Evolutionary conservation across 495 filamentous ascomycete genomes (phyloP).

Genomic region (Aspergillus hancockii): DNA sequence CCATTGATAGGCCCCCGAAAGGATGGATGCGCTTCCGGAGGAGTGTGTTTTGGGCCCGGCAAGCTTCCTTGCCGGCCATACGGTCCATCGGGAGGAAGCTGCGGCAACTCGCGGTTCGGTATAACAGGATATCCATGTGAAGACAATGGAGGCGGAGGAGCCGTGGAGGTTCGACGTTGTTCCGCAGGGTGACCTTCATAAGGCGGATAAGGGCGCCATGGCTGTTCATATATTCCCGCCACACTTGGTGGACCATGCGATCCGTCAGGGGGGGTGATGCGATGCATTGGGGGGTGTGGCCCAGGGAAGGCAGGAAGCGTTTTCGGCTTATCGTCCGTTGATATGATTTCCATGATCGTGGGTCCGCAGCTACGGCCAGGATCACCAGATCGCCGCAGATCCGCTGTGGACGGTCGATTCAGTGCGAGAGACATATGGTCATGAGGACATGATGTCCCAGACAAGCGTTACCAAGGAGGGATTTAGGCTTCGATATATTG

Average conservation of each 20-base stretch:
- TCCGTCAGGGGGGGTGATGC: constrained; percentile 35
- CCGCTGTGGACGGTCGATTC: constrained; percentile 17
- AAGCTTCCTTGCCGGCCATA: constrained; percentile 39
- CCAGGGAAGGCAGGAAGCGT: constrained; percentile 18
- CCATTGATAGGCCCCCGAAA: constrained; percentile 39
- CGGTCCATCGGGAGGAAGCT: constrained; percentile 37
- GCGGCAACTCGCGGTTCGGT: constrained; percentile 43
- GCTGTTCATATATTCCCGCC: constrained; percentile 34
- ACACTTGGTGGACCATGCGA: constrained; percentile 27
- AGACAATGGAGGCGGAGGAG: constrained; percentile 30
- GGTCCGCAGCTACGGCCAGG: constrained; percentile 17
- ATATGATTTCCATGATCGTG: constrained; percentile 23
- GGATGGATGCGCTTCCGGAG: constrained; percentile 27
- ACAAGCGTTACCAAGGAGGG: not conserved
- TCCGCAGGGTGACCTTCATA: constrained; percentile 36
- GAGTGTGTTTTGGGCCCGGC: constrained; percentile 32
- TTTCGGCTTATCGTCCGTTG: constrained; percentile 25
- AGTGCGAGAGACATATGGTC: constrained; percentile 23
- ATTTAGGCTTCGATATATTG: not conserved
- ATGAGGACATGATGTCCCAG: constrained; percentile 26
- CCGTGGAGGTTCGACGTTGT: constrained; percentile 35
- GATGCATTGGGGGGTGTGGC: constrained; percentile 32
- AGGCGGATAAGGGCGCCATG: constrained; percentile 39
- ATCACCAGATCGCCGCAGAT: constrained; percentile 19
- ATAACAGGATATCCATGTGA: constrained; percentile 35